Evolutionary conservation across 2,329 filamentous ascomycete species (phyloP), one percentile per base, ranked within the genome.

Genomic region (Fusarium buxicola): DNA sequence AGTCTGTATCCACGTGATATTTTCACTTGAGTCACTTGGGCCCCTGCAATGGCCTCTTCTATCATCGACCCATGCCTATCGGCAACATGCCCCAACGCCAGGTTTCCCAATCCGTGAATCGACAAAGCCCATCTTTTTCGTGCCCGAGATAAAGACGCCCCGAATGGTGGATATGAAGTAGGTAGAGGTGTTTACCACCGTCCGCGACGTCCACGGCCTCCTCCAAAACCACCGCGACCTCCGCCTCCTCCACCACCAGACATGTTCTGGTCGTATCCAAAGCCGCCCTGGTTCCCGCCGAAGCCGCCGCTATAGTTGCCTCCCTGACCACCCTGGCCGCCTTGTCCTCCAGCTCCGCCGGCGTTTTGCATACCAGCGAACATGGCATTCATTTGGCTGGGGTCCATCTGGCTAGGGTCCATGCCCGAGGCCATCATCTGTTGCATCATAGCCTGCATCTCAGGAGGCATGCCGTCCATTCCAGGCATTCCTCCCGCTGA

Each of bases 381-480:
- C 84, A 89, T 88, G 70, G 82, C 80, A 12, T 80, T 80, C 78
- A 87, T 84, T 56, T 84, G 75, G 28, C 77, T 78, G 32, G 85
- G 83, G 60, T 89, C 87, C 85, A 89, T 88, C 75, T 89, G 86
- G 59, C 81, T 86, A 35, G 86, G 86, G 63, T 89, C 87, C 78
- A 89, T 86, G 18, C 86, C 87, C 1, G 81, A 80, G 1, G 83
- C 81, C 83, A 89, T 88, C 86, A 89, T 88, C 74, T 89, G 86
- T 74, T 89, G 86, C 85, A 89, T 87, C 84, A 89, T 87, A 40
- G 81, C 80, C 72, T 89, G 86, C 84, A 89, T 89, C 71, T 89
- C 87, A 0, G 86, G 83, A 4, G 85, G 77, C 75, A 89, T 86
- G n/a, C 84, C 85, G 21, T 89, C 86, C 83, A 87, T 86, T 4